These are phyloP conservation scores for Cicer chorassanicum DNA, from an alignment of 306 rosid species.

Conservation along the genomic window DNA sequence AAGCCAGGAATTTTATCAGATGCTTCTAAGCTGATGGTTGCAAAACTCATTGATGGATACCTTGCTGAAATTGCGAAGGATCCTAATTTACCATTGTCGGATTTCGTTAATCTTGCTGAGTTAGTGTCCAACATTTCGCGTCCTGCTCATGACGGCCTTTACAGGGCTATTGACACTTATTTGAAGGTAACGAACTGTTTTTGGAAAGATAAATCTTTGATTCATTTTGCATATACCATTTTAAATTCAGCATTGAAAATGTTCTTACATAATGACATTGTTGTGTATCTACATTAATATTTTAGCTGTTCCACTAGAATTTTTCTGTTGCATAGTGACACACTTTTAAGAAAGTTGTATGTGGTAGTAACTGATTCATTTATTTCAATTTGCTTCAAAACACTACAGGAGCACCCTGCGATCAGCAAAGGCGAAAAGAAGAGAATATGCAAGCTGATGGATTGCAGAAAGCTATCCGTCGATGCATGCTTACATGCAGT, in stretches of 20 bases:
- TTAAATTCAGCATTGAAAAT: neutral
- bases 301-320: slow-evolving; percentile 9
- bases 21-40: slow-evolving; percentile 95
- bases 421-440: slow-evolving; percentile 85
- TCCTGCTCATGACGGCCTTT: slow-evolving; percentile 88
- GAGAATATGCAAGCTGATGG: slow-evolving; percentile 93
- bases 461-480: slow-evolving; percentile 82
- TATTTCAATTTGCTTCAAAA: slow-evolving; percentile 34
- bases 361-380: slow-evolving; percentile 17
- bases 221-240: slow-evolving; percentile 14
- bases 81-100: slow-evolving; percentile 65
- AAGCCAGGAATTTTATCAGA: slow-evolving; percentile 80
- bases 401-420: slow-evolving; percentile 79
- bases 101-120: slow-evolving; percentile 80
- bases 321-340: slow-evolving; percentile 3
- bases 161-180: slow-evolving; percentile 90
- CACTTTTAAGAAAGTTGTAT: neutral
- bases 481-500: slow-evolving; percentile 95
- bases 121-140: slow-evolving; percentile 69
- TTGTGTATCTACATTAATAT: neutral
- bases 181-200: slow-evolving; percentile 76
- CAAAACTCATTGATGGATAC: slow-evolving; percentile 82
- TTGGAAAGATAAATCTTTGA: slow-evolving; percentile 21
- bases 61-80: slow-evolving; percentile 90
- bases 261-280: slow-evolving; percentile 23